Base-by-base conservation (phyloP, 1,284 basidiomycete genomes). In the Tremellales sp. region DNA sequence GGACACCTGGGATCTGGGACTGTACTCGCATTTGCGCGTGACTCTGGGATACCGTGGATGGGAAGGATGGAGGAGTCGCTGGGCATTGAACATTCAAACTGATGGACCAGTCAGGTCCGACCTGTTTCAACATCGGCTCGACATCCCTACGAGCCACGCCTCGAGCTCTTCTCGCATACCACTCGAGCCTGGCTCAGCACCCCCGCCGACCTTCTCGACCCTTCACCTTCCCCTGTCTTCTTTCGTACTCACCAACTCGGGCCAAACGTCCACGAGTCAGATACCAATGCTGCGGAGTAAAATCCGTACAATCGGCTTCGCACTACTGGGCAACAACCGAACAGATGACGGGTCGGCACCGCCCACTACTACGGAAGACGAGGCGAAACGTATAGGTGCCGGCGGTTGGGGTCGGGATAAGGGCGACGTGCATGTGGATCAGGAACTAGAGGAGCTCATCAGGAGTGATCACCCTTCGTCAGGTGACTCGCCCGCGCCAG, bases 111-210 rank as follows among this genome's bases (percentile, higher is more conserved):
- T 77, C 13, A 66, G 69, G 57, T 75, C 74, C 29, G 78, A 79
- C 56, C 61, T 79, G n/a, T 79, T 74, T 58, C 78, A 79, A 61
- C 76, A 78, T 53, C 76, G 77, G 2, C 69, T 79, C 10, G 72
- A 69, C 22, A 61, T 78, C 23, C 70, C 71, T 1, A 56, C 67
- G 0, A 48, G 60, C 19, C 41, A 62, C 1, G 40, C 60, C 5
- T 62, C 68, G 1, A 56, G 63, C 2, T 19, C 49, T 19, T 57
- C 60, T 22, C 46, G 52, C 5, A 27, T 54, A 1, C 51, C 62
- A 4, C 53, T 65, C 10, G 56, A 65, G 33, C 66, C 64, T 7
- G 36, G 47, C 11, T 46, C 52, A 17, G 47, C 53, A 4, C 58
- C 56, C n/a, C 46, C 52, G 7, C 61, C 63, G 46, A 55, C 62